phyloP scores from a whole-genome alignment of 2,329 filamentous ascomycete species.

The Aspergillus terreus region DNA sequence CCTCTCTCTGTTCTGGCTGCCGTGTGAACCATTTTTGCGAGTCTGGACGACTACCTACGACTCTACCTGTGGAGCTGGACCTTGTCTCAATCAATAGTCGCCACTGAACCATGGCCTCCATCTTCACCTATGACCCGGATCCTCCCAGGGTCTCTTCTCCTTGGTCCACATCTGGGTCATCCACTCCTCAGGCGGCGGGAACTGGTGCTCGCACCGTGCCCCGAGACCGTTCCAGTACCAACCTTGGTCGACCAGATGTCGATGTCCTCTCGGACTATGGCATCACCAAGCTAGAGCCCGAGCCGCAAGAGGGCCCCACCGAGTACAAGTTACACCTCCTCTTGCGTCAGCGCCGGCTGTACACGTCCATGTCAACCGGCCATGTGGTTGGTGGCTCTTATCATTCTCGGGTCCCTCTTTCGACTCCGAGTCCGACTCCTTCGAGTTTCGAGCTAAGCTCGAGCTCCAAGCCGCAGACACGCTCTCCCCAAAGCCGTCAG shows the following conservation, averaged over 20 bases:
- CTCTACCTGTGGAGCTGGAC: neutral
- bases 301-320: slow-evolving; percentile 89
- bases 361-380: slow-evolving; percentile 67
- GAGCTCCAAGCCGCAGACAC: slow-evolving; percentile 36
- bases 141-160: slow-evolving; percentile 85
- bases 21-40: neutral
- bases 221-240: slow-evolving; percentile 30
- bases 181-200: slow-evolving; percentile 33
- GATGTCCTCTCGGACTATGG: slow-evolving; percentile 53
- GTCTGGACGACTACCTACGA: too few relatives aligned
- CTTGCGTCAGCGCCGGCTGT: slow-evolving; percentile 71
- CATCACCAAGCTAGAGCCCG: slow-evolving; percentile 75
- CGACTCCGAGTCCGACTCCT: slow-evolving; percentile 19
- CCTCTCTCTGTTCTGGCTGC: neutral
- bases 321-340: slow-evolving; percentile 96
- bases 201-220: slow-evolving; percentile 21
- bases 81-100: neutral
- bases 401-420: slow-evolving; percentile 36
- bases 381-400: slow-evolving; percentile 50
- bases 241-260: slow-evolving; percentile 38
- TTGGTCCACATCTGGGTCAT: slow-evolving; percentile 64
- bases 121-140: slow-evolving; percentile 92
- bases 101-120: slow-evolving; percentile 68
- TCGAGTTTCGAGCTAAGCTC: slow-evolving; percentile 28
- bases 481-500: slow-evolving; percentile 69